Percentiles rank a stretch among this genome's conserved stretches.
These are phyloP conservation scores for Suillus paluster DNA, from an alignment of 768 basidiomycete genomes.

Conservation along the genomic window DNA sequence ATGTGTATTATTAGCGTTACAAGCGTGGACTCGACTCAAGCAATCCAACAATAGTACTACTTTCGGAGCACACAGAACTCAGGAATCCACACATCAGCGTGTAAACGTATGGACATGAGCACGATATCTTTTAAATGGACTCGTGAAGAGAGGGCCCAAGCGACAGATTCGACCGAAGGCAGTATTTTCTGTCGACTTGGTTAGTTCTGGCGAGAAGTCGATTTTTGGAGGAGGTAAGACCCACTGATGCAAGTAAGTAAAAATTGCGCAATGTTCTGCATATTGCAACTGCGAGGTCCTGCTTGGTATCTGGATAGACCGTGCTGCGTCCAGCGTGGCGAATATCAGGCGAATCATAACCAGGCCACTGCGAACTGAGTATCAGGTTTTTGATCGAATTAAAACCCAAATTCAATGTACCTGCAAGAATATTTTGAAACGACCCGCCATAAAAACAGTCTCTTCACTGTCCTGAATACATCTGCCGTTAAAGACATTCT, in stretches of 20 bases:
- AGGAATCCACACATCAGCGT: constrained; percentile 29
- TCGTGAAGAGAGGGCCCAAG: constrained; percentile 19
- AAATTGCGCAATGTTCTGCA: not conserved
- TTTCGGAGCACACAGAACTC: constrained; percentile 28
- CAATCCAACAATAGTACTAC: not conserved
- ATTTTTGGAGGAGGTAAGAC: not conserved
- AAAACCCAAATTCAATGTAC: not conserved
- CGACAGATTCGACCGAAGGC: constrained; percentile 11
- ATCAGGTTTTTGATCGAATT: not conserved
- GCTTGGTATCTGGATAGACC: constrained; percentile 19
- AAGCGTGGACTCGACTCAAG: not conserved
- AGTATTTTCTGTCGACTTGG: not conserved
- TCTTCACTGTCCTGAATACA: constrained; percentile 16
- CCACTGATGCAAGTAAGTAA: not conserved
- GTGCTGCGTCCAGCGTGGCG: constrained; percentile 12
- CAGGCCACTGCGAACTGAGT: constrained; percentile 25
- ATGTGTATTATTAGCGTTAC: not conserved
- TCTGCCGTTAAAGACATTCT: constrained; percentile 16
- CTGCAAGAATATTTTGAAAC: not conserved
- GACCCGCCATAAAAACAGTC: not conserved
- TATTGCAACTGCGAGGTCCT: constrained; percentile 7
- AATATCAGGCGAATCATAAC: constrained; percentile 15
- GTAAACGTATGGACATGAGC: constrained; percentile 25
- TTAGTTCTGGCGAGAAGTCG: not conserved
- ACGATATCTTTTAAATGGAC: constrained; percentile 24